Evolutionary conservation across 2,329 filamentous ascomycete species (phyloP).

Genomic region (Bimuria novae-zelandiae): DNA sequence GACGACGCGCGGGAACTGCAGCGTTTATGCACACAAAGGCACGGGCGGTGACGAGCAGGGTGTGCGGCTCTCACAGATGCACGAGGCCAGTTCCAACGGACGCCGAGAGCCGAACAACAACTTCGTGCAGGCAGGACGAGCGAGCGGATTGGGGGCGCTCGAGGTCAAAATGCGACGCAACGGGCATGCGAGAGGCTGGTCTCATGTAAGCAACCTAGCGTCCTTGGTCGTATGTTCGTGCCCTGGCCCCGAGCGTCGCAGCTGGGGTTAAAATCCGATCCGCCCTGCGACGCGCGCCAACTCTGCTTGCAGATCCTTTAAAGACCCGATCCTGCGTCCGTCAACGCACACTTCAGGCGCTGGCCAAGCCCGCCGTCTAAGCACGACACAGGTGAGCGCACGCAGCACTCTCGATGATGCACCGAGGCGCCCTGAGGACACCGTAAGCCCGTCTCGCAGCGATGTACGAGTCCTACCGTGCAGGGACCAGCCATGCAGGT

Average conservation of each 20-base stretch:
- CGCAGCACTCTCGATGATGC: not conserved
- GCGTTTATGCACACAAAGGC: constrained; percentile 34
- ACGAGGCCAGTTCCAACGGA: constrained; percentile 26
- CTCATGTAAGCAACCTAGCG: constrained; percentile 26
- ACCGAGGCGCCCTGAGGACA: not conserved
- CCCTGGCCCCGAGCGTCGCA: constrained; percentile 19
- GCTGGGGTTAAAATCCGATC: constrained; percentile 38
- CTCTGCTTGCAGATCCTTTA: constrained; percentile 24
- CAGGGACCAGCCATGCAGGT: constrained; percentile 9
- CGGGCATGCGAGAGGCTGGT: constrained; percentile 33
- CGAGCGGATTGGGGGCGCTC: constrained; percentile 20
- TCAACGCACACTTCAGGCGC: not conserved
- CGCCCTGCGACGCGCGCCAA: constrained; percentile 26
- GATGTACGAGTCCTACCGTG: not conserved
- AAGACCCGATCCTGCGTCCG: constrained; percentile 23
- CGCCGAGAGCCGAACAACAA: constrained; percentile 20
- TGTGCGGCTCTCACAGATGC: constrained; percentile 31
- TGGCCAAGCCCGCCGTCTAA: constrained; percentile 4
- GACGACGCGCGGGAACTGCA: constrained; percentile 14
- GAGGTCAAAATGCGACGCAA: constrained; percentile 34
- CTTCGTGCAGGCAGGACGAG: constrained; percentile 22
- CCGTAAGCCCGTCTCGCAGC: not conserved
- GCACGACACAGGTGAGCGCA: constrained; percentile 1
- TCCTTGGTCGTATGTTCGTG: constrained; percentile 33
- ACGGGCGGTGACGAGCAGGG: constrained; percentile 31